Percentiles rank a stretch among this genome's conserved stretches.
Evolutionary conservation across 768 basidiomycete genomes (phyloP).

Genomic region (Boletus rufocinnamomeus): DNA sequence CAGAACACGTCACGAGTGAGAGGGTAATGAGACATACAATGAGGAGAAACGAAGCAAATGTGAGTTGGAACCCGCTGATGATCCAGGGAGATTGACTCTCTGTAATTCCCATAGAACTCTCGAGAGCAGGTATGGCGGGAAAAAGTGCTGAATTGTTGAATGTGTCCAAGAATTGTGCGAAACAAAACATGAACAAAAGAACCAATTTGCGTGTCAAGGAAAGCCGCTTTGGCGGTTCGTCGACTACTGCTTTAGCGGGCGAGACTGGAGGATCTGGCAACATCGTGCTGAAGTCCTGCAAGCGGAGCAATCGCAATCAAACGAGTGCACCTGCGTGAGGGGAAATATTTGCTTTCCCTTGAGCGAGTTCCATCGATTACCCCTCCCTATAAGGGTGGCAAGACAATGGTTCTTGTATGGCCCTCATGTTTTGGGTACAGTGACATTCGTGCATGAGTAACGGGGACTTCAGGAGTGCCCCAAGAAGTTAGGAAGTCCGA

Average conservation of each 20-base stretch:
- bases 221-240: constrained; percentile 10
- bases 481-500: neutral
- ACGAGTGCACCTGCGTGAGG: neutral
- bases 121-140: constrained; percentile 41
- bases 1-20: constrained; percentile 4
- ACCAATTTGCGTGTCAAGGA: constrained; percentile 30
- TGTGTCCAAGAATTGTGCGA: constrained; percentile 46
- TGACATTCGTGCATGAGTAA: neutral
- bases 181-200: constrained; percentile 42
- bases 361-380: neutral
- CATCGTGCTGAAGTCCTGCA: constrained; percentile 12
- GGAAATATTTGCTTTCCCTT: neutral
- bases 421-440: neutral
- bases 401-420: neutral
- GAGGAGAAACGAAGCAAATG: constrained; percentile 43
- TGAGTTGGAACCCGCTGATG: constrained; percentile 45
- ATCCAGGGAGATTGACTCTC: constrained; percentile 36
- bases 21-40: constrained; percentile 17
- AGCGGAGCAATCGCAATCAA: neutral
- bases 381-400: neutral
- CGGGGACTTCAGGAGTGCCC: neutral
- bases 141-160: constrained; percentile 46
- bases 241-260: constrained; percentile 1
- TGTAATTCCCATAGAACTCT: constrained; percentile 14
- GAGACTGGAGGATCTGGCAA: neutral